Evolutionary conservation across 345 rosid species (phyloP).

Genomic region (Citrus reticulata): DNA sequence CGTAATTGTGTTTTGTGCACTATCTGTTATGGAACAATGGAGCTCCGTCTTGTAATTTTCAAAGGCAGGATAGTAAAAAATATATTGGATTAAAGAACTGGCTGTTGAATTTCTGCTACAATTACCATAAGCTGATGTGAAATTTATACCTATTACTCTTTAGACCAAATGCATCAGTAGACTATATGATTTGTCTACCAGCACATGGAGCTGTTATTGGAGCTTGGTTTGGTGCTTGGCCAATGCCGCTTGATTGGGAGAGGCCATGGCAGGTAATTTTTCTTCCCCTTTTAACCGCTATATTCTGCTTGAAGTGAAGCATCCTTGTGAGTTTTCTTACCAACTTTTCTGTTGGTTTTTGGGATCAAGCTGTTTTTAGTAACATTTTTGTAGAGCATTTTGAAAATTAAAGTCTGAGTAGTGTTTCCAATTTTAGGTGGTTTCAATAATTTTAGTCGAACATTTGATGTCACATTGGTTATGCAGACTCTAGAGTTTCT

Average conservation of each 20-base stretch:
- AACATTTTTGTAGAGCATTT: neutral
- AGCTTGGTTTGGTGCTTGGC: conserved; percentile 99
- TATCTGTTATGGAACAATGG: neutral
- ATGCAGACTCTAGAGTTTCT: neutral
- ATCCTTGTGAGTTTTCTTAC: neutral
- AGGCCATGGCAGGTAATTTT: conserved; percentile 92
- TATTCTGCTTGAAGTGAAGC: neutral
- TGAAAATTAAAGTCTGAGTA: neutral
- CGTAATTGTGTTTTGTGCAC: neutral
- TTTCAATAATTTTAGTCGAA: neutral
- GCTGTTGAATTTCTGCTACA: neutral
- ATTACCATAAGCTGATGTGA: conserved; percentile 2
- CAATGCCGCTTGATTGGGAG: conserved; percentile 99
- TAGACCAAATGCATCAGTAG: conserved; percentile 56
- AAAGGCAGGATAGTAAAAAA: neutral
- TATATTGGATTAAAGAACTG: too few relatives aligned
- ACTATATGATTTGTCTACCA: conserved; percentile 69
- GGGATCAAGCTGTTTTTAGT: neutral
- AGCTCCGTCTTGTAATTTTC: neutral
- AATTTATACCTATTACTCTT: conserved; percentile 8
- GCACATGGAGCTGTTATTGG: conserved; percentile 81
- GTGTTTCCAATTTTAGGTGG: neutral
- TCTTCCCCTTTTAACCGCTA: neutral
- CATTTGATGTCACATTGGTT: neutral
- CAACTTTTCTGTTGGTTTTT: neutral